Base-by-base conservation (phyloP, 495 filamentous ascomycete species). In the Pyronema omphalodes region DNA sequence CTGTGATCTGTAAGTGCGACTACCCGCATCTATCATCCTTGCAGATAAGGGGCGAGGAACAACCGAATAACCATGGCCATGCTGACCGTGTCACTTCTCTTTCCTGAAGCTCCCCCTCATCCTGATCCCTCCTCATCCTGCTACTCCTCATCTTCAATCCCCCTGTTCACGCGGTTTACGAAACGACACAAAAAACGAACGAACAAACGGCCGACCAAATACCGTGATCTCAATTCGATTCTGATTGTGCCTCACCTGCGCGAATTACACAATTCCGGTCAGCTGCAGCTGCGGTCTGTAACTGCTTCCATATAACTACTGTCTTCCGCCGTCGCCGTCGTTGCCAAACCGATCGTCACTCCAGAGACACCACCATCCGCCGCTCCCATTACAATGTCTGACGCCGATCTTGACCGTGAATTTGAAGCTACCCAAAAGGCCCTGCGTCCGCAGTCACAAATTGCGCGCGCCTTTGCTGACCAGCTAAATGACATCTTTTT, bases 401-500 rank as follows among this genome's bases (percentile, higher is more conserved):
- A 50, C 47, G 12, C 11, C 29, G 47, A 50, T 12, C 29, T 50
- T 4, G 47, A 50, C 29, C 18, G 34, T 34, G 47, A 50, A 36
- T 50, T 35, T 19, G 12, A 36, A 34, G 47, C 47, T 23, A 23
- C 12, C n/a, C 14, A 47, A 9, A 50, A 50, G 29, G 12, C 47
- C 7, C 8, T 50, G 18, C 47, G 47, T 8, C 47, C 47, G 29
- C 11, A 12, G 11, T 50, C 47, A 19, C 23, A 19, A 47, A 19
- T 47, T 9, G 88, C 88, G 19, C 81, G 82, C 53, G 82, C 80
- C 53, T 95, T 96, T 72, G 86, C 86, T 34, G 71, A 80, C 19
- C 83, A 84, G 63, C 74, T 96, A 52, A 84, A 93, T 70, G 84
- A 87, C 67, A 81, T 88, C 57, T 96, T 96, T 67, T 76, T 80